Evolutionary conservation across 1,284 basidiomycete genomes (phyloP), one percentile per base, ranked within the genome.

Genomic region (Golubevia sp.): DNA sequence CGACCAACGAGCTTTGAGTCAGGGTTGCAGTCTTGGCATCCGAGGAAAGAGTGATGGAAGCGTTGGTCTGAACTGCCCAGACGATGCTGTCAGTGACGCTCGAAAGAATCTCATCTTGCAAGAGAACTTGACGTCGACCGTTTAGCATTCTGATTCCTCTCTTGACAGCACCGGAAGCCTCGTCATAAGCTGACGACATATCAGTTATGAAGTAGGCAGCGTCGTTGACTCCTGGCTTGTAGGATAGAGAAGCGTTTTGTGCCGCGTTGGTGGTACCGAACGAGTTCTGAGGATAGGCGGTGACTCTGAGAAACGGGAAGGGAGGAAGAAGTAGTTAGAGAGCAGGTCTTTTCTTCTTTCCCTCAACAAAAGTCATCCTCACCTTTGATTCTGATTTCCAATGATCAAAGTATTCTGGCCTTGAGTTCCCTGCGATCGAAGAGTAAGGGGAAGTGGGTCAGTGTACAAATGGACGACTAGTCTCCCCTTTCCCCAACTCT

Each of bases 21-120:
- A 83, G 61, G 11, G 80, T 83, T 13, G 76, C 80, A 5, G 76
- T 78, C 51, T 63, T 70, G 62, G 70, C 70, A 58, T 83, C 76
- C 2, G 66, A 2, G 25, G 79, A 82, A 54, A 82, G 51, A 2
- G 68, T 52, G 21, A 80, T 69, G 6, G 80, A 79, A 21, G 69
- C 80, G 63, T 83, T 83, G 60, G 80, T 83, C 53, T 83, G 80
- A 20, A 83, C 75, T 20, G 77, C 74, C 80, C 80, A 83, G 59
- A 77, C 59, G 27, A 78, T 68, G 50, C 64, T 50, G 55, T 61
- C 72, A 63, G 71, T 71, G 8, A 60, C 58, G 18, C 61, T 62
- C 62, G 67, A 63, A n/a, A 58, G 64, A 18, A 80, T 74, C 65
- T 83, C 80, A 59, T 83, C 80, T 60, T 79, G 80, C 1, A 83